Evolutionary conservation across 1,284 basidiomycete genomes (phyloP).

Genomic region (Marasmius sp.): DNA sequence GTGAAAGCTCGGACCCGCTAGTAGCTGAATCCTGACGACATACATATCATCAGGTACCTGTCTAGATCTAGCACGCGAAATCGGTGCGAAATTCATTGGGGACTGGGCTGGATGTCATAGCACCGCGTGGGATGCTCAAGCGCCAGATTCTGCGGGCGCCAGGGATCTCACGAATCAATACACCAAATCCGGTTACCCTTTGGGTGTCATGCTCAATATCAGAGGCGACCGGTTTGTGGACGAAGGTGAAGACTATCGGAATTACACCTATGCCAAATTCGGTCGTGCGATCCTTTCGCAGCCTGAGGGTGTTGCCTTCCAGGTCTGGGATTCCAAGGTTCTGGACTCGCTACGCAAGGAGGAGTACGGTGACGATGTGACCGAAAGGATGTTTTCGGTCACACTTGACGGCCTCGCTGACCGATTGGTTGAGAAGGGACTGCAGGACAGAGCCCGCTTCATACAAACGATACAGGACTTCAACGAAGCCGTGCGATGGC

Average conservation of each 20-base stretch:
- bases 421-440: slow-evolving; percentile 43
- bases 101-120: slow-evolving; percentile 69
- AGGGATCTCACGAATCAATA: slow-evolving; percentile 63
- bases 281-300: slow-evolving; percentile 58
- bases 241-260: slow-evolving; percentile 69
- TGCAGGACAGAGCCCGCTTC: slow-evolving; percentile 42
- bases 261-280: slow-evolving; percentile 71
- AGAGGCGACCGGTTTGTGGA: slow-evolving; percentile 62
- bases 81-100: slow-evolving; percentile 56
- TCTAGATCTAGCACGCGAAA: slow-evolving; percentile 45
- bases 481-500: slow-evolving; percentile 46
- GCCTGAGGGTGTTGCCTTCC: slow-evolving; percentile 59
- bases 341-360: slow-evolving; percentile 49
- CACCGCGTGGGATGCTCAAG: slow-evolving; percentile 71
- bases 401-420: slow-evolving; percentile 51
- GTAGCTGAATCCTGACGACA: neutral
- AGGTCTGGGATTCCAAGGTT: slow-evolving; percentile 56
- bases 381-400: slow-evolving; percentile 50
- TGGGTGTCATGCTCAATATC: slow-evolving; percentile 66
- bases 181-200: slow-evolving; percentile 71
- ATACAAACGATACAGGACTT: slow-evolving; percentile 47
- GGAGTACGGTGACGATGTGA: slow-evolving; percentile 63
- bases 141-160: slow-evolving; percentile 47
- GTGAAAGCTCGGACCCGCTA: neutral
- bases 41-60: slow-evolving; percentile 48